These are phyloP conservation scores for Fusarium tjaetaba DNA, from an alignment of 2,329 filamentous ascomycete genomes.

Conservation along the genomic window DNA sequence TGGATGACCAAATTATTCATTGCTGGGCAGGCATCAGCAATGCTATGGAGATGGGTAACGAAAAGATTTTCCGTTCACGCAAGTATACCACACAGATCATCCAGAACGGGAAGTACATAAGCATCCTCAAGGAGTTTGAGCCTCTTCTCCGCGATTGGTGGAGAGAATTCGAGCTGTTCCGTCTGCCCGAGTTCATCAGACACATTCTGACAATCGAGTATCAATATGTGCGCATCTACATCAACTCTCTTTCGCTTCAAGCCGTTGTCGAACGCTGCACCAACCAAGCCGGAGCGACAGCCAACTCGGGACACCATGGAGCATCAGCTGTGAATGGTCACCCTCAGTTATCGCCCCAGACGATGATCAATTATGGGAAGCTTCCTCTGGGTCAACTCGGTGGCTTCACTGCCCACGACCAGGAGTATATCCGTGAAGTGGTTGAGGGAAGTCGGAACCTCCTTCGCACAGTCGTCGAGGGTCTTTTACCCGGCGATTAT, in stretches of 20 bases:
- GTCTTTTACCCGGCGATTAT: constrained; percentile 77
- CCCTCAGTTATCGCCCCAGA: constrained; percentile 66
- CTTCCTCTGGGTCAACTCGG: constrained; percentile 71
- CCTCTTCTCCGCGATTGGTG: constrained; percentile 83
- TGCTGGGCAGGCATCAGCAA: constrained; percentile 96
- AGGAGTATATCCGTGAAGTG: constrained; percentile 79
- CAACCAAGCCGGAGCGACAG: constrained; percentile 66
- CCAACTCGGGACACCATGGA: constrained; percentile 49
- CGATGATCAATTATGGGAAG: constrained; percentile 72
- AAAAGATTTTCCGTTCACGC: constrained; percentile 86
- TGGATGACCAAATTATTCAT: constrained; percentile 78
- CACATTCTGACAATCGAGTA: constrained; percentile 94
- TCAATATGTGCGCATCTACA: constrained; percentile 92
- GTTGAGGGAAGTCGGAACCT: constrained; percentile 81
- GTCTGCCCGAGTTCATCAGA: constrained; percentile 70
- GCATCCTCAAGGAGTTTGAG: constrained; percentile 82
- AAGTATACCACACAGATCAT: constrained; percentile 91
- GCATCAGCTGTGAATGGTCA: constrained; percentile 45
- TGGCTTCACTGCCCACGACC: constrained; percentile 72
- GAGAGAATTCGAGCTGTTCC: constrained; percentile 81
- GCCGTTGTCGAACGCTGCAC: constrained; percentile 94
- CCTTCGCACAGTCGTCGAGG: constrained; percentile 80
- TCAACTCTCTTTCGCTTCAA: constrained; percentile 93
- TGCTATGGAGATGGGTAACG: constrained; percentile 90
- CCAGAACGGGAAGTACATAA: constrained; percentile 84